phyloP scores from a whole-genome alignment of 2,329 filamentous ascomycete species.

The Verticillium dahliae region DNA sequence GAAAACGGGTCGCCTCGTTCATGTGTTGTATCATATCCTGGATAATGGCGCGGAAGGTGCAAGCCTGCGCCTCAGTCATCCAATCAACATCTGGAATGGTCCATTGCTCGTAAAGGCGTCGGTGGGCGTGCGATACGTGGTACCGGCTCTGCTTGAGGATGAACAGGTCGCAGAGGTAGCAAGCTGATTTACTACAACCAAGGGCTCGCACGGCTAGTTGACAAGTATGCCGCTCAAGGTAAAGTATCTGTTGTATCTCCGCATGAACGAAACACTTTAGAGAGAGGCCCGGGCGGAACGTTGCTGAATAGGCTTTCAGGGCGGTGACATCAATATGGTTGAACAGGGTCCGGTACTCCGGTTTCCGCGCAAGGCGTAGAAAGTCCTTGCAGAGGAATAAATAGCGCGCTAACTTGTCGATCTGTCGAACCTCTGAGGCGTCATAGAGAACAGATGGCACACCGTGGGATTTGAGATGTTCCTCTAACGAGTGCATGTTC shows the following conservation, averaged over 20 bases:
- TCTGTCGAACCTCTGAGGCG: background rate
- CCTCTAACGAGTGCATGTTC: background rate
- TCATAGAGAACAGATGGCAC: background rate
- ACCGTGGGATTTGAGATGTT: background rate
- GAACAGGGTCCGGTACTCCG: background rate
- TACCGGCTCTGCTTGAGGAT: constrained; percentile 1
- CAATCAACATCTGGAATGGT: background rate
- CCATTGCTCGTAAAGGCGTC: background rate
- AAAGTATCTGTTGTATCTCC: constrained; percentile 1
- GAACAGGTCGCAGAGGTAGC: constrained; percentile 2
- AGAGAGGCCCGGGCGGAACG: background rate
- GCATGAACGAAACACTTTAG: background rate
- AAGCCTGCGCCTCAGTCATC: background rate
- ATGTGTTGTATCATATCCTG: background rate
- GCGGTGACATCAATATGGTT: background rate
- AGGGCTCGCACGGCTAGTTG: background rate
- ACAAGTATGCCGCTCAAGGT: background rate
- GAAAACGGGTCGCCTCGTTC: background rate
- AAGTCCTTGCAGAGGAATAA: constrained; percentile 2
- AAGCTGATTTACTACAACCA: constrained; percentile 3
- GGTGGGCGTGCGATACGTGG: background rate
- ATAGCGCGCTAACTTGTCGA: constrained; percentile 2
- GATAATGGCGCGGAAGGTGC: background rate
- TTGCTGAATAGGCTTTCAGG: background rate
- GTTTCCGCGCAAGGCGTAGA: background rate